These are phyloP conservation scores for Acanthamoeba lenticulata DNA, from an alignment of 208 protist species.

Conservation along the genomic window DNA sequence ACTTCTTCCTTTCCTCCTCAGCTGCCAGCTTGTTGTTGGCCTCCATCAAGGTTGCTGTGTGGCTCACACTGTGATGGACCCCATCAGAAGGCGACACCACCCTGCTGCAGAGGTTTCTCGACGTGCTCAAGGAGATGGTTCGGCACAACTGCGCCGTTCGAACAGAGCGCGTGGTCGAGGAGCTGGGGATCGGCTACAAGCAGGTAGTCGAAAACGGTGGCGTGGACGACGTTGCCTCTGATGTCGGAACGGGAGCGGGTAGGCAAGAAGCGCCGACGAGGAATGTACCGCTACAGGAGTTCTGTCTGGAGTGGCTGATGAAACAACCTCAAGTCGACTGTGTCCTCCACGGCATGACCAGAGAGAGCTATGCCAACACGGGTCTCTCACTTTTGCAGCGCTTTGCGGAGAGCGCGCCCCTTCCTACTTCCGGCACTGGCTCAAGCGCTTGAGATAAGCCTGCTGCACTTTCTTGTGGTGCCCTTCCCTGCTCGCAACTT, in stretches of 20 bases:
- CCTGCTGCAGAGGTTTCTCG: slow-evolving; percentile 7
- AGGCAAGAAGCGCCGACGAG: background rate
- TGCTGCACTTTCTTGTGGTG: too few relatives aligned
- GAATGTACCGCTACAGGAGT: background rate
- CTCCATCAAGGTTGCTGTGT: background rate
- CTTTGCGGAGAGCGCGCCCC: background rate
- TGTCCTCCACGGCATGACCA: slow-evolving; percentile 39
- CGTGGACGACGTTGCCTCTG: background rate
- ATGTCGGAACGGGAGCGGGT: background rate
- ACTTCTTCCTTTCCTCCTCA: background rate
- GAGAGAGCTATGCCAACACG: background rate
- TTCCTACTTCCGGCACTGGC: too few relatives aligned
- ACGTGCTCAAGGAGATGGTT: slow-evolving; percentile 33
- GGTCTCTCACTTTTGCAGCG: background rate
- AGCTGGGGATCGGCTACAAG: background rate
- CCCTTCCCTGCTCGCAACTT: too few relatives aligned
- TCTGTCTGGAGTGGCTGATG: slow-evolving; percentile 25
- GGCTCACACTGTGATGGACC: background rate
- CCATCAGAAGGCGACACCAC: background rate
- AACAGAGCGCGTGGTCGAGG: slow-evolving; percentile 13
- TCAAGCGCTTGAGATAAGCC: too few relatives aligned
- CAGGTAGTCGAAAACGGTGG: background rate
- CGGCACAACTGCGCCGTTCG: background rate
- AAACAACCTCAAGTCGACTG: slow-evolving; percentile 31
- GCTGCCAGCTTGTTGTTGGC: background rate